phyloP scores from a whole-genome alignment of 129 eudicot genomes.

The Flaveria bidentis region DNA sequence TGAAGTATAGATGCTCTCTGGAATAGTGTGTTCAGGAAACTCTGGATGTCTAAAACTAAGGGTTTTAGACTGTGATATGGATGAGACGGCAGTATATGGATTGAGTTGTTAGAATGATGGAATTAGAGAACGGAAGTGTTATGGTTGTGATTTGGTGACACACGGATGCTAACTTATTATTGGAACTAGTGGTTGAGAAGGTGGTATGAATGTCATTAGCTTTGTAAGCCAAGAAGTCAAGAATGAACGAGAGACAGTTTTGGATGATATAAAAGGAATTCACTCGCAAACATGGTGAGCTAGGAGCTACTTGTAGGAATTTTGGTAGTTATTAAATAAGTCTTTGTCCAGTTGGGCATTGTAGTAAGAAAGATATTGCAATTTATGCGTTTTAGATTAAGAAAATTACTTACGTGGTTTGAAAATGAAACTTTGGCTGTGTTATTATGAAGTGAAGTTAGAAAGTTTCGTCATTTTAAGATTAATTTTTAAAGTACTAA shows the following conservation, averaged over 20 bases:
- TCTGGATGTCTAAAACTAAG: too few species aligned
- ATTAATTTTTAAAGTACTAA: neutral
- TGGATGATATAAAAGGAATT: neutral
- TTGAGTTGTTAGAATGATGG: too few species aligned
- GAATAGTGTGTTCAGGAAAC: too few species aligned
- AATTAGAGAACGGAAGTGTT: too few species aligned
- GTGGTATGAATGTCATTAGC: neutral
- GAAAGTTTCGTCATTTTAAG: neutral
- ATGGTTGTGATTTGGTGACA: too few species aligned
- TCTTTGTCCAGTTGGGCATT: neutral
- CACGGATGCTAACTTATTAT: too few species aligned
- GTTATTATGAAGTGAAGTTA: neutral
- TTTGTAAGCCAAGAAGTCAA: neutral
- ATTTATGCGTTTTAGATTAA: neutral
- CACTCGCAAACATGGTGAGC: neutral
- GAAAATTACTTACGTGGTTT: neutral
- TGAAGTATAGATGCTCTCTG: too few species aligned
- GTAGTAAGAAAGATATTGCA: neutral
- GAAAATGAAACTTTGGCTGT: neutral
- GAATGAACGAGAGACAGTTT: neutral
- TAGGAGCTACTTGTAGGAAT: neutral
- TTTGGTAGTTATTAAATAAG: neutral
- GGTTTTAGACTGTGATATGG: too few species aligned
- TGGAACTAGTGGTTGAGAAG: too few species aligned
- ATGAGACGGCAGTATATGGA: too few species aligned